phyloP scores from a whole-genome alignment of 257 asterid genomes.

The Jacaranda copaia region DNA sequence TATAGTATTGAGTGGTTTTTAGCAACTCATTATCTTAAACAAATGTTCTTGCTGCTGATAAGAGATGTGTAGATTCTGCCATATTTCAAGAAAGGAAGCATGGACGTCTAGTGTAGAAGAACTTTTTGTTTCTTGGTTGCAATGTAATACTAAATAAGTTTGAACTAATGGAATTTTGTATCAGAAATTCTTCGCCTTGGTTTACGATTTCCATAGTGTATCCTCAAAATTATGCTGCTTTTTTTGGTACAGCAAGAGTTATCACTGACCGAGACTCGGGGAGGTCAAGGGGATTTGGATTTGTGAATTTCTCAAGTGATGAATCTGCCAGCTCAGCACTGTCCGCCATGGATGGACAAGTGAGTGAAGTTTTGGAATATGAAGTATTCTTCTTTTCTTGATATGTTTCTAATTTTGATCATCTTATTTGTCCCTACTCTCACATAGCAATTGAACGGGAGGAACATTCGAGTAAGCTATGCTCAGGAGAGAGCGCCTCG shows the following conservation, averaged over 20 bases:
- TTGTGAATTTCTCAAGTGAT: conserved; percentile 59
- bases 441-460: conserved; percentile 63
- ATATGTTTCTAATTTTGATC: not conserved
- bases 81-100: no score
- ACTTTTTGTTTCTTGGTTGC: not conserved
- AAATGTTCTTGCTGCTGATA: no score
- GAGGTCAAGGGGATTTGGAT: conserved; percentile 85
- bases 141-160: not conserved
- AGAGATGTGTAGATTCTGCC: no score
- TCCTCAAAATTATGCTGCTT: not conserved
- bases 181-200: no score
- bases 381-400: not conserved
- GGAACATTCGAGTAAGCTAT: conserved; percentile 68
- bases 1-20: not conserved
- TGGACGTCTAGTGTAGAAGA: no score
- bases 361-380: conserved; percentile 21
- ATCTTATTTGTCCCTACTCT: no score
- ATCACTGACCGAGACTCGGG: conserved; percentile 80
- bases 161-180: no score
- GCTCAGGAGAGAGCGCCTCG: conserved; percentile 77
- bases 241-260: conserved; percentile 62
- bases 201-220: not conserved
- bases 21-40: not conserved
- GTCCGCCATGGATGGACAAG: conserved; percentile 92
- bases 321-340: conserved; percentile 72